These are phyloP conservation scores for Boletus rubropictus DNA, from an alignment of 768 basidiomycete species.

Conservation along the genomic window DNA sequence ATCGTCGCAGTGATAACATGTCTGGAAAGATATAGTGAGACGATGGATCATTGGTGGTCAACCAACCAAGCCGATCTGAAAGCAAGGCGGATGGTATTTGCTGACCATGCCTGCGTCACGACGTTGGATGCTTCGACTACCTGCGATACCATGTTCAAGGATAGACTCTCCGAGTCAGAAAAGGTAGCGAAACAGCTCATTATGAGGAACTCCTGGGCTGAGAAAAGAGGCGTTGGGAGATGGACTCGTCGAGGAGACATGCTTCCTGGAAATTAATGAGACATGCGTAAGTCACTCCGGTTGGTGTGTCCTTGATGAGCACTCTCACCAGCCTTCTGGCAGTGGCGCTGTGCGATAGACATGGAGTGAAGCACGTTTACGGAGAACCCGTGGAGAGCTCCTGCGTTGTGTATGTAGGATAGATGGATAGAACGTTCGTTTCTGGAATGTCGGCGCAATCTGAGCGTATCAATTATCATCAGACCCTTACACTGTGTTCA, in stretches of 20 bases:
- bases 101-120: constrained; percentile 37
- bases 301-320: constrained; percentile 1
- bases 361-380: background rate
- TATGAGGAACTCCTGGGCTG: constrained; percentile 25
- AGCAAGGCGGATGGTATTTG: constrained; percentile 32
- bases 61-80: constrained; percentile 32
- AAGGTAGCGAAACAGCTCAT: constrained; percentile 20
- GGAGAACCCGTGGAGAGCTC: constrained; percentile 3
- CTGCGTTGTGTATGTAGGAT: constrained; percentile 10
- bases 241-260: constrained; percentile 24
- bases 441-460: constrained; percentile 7
- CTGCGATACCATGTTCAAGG: constrained; percentile 18
- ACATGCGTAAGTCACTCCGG: constrained; percentile 16
- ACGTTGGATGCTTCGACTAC: constrained; percentile 21
- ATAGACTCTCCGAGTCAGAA: constrained; percentile 21
- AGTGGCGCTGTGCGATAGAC: constrained; percentile 1
- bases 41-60: constrained; percentile 38
- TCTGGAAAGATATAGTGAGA: constrained; percentile 26
- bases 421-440: constrained; percentile 14
- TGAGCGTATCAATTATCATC: constrained; percentile 1
- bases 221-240: constrained; percentile 19
- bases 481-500: constrained; percentile 20
- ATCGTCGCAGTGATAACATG: constrained; percentile 30
- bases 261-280: constrained; percentile 25
- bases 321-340: background rate